Base-by-base conservation (phyloP, 1,139 yeast genomes). In the Suhomyces bolitotheri region DNA sequence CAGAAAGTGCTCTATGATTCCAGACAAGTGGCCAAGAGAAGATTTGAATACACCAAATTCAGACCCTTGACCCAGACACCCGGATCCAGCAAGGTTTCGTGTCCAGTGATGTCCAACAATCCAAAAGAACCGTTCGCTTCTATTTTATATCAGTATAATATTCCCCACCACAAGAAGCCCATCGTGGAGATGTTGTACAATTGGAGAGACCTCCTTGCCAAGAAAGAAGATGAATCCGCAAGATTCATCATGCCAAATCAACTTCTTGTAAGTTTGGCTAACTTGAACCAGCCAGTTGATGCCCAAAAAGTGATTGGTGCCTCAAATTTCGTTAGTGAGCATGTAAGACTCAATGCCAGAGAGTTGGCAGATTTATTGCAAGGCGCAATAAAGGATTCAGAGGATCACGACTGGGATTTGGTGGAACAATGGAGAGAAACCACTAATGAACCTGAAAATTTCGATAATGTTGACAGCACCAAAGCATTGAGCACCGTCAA, bases 201-300 rank as follows among this genome's bases (percentile, higher is more conserved):
- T 25, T 92, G 97, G 97, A 76, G 98, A 55, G 97, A 94, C 54
- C 40, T 49, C 2, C 53, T 73, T 24, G 97, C 97, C 1, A 73
- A 95, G 41, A 51, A 65, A 28, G 72, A 76, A 31, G 99, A 94
- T 54, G 99, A 94, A 58, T 85, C 95, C 2, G 79, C 83, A 1
- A 68, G 95, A 44, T 92, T 66, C 50, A 66, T 92, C 7, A 82
- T 90, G 92, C 80, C 96, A 4, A 89, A 88, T 53, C 95, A 84
- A 50, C 59, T 83, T 7, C 56, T 92, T 33, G 82, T 83, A 0
- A 72, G 82, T 1, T 60, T 92, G 34, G 80, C 82, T 4, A 65
- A 73, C 9, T 51, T 68, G 32, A 50, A 68, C 9, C 64, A 69
- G 28, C 94, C 96, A 1, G 71, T 76, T 0, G 80, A 73, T 40